Base-by-base conservation (phyloP, 1,139 yeast genomes). In the Yamadazyma dendronema region DNA sequence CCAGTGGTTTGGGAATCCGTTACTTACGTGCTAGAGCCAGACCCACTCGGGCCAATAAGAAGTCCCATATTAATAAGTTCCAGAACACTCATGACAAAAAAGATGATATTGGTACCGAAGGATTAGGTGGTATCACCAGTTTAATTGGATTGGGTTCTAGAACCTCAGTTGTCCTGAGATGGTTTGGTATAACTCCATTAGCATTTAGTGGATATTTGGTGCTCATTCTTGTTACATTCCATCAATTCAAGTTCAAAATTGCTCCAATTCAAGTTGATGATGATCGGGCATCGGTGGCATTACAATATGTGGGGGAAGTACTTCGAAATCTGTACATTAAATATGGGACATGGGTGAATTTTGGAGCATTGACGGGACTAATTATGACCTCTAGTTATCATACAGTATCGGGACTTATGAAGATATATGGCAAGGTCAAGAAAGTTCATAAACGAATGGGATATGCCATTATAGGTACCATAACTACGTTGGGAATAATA, bases 151-250 rank as follows among this genome's bases (percentile, higher is more conserved):
- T 77, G 26, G 84, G 84, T 1, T 63, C 73, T 27, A 64, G 71
- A 41, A 67, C 61, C 41, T 72, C 82, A 3, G 56, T 67, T 43
- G 65, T 74, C 5, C 67, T 71, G 13, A 50, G 54, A n/a, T 27
- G 48, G 11, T 41, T 61, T 12, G 51, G 34, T 8, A 38, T 70
- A 29, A 58, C 68, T 3, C 85, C 87, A 2, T 53, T 79, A 23
- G 67, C 79, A 19, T 69, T 80, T 35, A 67, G 84, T 4, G 95
- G 95, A 0, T 79, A 77, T 48, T 36, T 75, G 4, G 57, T 81
- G 29, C 43, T 74, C 0, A 74, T 78, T 0, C 50, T 79, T 19
- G 45, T 80, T 0, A 39, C 49, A 0, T 69, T 60, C 33, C 95
- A 85, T 50, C 61, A 65, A 14, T 46, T 59, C 14, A 69, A 72